Evolutionary conservation across 148 eudicot genomes (phyloP).

Genomic region (Heliamphora exappendiculata): DNA sequence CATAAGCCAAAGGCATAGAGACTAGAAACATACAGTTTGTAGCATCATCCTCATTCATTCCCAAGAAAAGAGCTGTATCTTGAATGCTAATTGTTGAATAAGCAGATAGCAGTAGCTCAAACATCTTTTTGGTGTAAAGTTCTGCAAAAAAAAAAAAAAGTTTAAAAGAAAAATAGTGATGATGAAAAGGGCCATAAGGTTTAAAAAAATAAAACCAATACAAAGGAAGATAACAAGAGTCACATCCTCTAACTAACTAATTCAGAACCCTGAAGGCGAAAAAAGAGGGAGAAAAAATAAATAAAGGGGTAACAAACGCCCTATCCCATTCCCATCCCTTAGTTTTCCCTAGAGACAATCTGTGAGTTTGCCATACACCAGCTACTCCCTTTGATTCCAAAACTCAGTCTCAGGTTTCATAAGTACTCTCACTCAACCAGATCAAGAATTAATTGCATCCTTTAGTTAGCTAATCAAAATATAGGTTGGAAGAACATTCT

Average conservation of each 20-base stretch:
- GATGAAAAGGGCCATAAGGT: neutral
- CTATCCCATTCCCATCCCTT: neutral
- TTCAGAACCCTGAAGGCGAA: neutral
- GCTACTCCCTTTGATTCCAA: neutral
- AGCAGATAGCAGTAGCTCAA: constrained; percentile 68
- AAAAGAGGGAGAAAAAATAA: neutral
- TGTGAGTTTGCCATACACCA: neutral
- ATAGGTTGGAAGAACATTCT: neutral
- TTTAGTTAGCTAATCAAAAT: neutral
- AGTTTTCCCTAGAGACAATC: neutral
- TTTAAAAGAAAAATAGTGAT: neutral
- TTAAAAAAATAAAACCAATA: neutral
- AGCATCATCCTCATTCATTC: constrained; percentile 75
- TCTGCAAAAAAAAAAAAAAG: constrained; percentile 32
- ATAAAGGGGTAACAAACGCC: neutral
- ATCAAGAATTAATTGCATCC: no score
- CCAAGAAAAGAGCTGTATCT: constrained; percentile 72
- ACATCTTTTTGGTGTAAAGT: constrained; percentile 73
- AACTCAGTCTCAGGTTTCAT: neutral
- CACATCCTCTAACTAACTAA: neutral
- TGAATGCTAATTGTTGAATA: constrained; percentile 82
- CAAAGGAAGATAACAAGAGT: neutral
- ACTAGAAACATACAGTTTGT: constrained; percentile 50
- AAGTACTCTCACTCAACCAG: neutral
- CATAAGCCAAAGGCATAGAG: neutral